Base-by-base conservation (phyloP, 495 filamentous ascomycete species). In the Penicillium paradoxum region DNA sequence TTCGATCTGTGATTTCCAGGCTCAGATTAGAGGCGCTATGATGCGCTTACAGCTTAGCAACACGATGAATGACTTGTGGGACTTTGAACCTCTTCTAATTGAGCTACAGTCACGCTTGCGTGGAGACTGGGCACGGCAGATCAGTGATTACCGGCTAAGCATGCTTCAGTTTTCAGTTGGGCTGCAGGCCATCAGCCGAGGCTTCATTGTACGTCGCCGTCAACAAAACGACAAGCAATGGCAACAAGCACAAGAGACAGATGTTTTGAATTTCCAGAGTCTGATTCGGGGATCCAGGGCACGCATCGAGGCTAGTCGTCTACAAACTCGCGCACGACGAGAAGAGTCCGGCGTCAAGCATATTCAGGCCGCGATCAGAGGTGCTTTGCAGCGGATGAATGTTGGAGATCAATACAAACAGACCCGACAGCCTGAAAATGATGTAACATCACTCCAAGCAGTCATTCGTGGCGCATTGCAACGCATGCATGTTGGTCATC, bases 51-150 rank as follows among this genome's bases (percentile, higher is more conserved):
- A 79, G 50, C 82, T 97, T 11, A 92, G 91, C 14, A 71, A 87
- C 9, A 78, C 78, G 42, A 97, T 97, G 92, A 87, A 93, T 59
- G 67, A 80, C 25, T 75, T 97, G n/a, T 97, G 95, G 93, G 85
- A 95, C 58, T 79, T 80, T 10, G 95, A 99, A 68, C 79, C 84
- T 11, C 73, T 79, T 64, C 71, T 97, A 14, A 66, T 91, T 29
- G 83, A 93, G 34, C 72, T 99, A 24, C 95, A 99, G 65, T 81
- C 91, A 4, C 80, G 82, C 29, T 81, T 97, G 27, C 81, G 95
- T 54, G 95, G 91, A 24, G 83, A 84, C 55, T 89, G 83, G 78
- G 78, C 83, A 0, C 71, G 91, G 15, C 87, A 96, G 63, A 81
- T 96, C 45, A 77, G 83, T 45, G 80, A 82, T 33, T 95, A 93